Percentiles rank a stretch among this genome's conserved stretches.
Conservation (phyloP, 1,139 yeast genomes). For the Geotrichum klebahnii region DNA sequence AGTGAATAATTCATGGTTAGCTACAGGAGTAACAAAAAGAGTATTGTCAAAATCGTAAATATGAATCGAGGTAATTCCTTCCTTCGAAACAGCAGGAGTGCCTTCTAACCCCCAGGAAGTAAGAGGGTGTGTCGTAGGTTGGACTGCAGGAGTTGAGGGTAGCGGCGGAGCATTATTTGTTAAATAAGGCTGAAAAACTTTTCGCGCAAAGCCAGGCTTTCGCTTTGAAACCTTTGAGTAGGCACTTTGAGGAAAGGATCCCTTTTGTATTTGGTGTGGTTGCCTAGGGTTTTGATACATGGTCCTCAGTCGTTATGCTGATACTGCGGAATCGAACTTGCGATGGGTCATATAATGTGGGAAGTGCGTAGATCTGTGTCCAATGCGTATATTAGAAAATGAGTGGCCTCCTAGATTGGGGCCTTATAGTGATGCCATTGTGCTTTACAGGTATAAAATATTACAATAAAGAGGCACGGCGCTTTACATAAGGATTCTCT, state of each 20-base stretch:
- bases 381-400: not conserved
- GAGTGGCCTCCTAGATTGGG: not conserved
- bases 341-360: no score
- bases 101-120: not conserved
- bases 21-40: conserved; percentile 45
- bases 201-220: not conserved
- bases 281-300: not conserved
- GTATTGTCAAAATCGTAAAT: conserved; percentile 51
- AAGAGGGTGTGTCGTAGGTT: not conserved
- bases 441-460: no score
- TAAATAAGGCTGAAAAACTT: not conserved
- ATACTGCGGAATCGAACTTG: no score
- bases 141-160: not conserved
- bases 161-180: not conserved
- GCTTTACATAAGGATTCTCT: no score
- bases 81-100: not conserved
- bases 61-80: conserved; percentile 32
- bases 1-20: conserved; percentile 42
- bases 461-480: no score
- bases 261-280: not conserved
- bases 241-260: not conserved
- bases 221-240: not conserved
- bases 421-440: no score
- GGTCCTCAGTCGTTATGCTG: not conserved
- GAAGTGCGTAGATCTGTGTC: not conserved